phyloP scores from a whole-genome alignment of 805 yeast genomes.

The Metschnikowia borealis region DNA sequence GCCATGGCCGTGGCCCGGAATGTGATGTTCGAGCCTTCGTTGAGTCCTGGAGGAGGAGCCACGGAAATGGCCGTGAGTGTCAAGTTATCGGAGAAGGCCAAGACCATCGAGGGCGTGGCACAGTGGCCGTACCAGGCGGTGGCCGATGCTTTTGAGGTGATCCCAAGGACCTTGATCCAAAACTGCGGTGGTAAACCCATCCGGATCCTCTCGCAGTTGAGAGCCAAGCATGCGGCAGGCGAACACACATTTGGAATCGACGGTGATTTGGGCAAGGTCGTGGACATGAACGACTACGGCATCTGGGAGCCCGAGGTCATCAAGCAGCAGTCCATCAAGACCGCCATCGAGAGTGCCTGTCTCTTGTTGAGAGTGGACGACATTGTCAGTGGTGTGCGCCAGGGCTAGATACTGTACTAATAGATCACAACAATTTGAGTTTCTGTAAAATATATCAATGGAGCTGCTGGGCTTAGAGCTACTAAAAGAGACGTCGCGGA shows the following conservation, averaged over 20 bases:
- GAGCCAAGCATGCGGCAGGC: conserved; percentile 96
- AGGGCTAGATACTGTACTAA: conserved; percentile 15
- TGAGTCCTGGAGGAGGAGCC: conserved; percentile 99
- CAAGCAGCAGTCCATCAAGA: conserved; percentile 93
- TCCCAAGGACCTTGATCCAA: conserved; percentile 95
- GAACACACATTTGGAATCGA: conserved; percentile 83
- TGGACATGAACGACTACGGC: conserved; percentile 93
- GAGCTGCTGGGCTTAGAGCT: too few relatives aligned
- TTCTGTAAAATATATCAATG: background rate
- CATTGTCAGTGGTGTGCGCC: conserved; percentile 93
- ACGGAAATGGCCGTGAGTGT: conserved; percentile 98
- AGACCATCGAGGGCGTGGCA: conserved; percentile 86
- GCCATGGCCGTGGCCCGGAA: conserved; percentile 98
- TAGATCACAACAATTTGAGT: background rate
- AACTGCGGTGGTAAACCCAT: conserved; percentile 98
- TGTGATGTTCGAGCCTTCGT: conserved; percentile 88
- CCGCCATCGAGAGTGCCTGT: conserved; percentile 97
- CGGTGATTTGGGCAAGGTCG: conserved; percentile 91
- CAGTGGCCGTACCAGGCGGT: conserved; percentile 99
- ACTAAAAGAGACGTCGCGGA: too few relatives aligned
- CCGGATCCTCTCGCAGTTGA: conserved; percentile 78
- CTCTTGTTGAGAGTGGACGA: conserved; percentile 93
- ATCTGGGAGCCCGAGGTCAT: conserved; percentile 99
- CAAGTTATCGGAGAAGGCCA: conserved; percentile 82
- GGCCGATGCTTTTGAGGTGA: conserved; percentile 97